Evolutionary conservation across 1,284 basidiomycete species (phyloP).

Genomic region (Erythrobasidium hasegawianum): DNA sequence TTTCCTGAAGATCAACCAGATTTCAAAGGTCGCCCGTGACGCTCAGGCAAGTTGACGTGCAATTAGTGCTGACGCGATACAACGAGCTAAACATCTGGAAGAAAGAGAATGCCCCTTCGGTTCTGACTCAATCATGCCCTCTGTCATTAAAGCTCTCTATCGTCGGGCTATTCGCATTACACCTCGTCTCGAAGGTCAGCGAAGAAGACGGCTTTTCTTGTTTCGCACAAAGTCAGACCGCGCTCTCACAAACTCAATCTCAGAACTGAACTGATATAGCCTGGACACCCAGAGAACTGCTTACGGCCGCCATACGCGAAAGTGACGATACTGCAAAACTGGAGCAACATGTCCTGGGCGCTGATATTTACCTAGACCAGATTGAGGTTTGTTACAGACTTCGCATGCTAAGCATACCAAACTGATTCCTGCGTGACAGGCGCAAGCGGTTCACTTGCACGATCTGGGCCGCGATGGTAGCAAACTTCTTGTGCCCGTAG

Average conservation of each 20-base stretch:
- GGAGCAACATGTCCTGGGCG: conserved; percentile 8
- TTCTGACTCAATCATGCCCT: neutral
- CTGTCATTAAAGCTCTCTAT: conserved; percentile 13
- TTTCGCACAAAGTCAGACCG: conserved; percentile 30
- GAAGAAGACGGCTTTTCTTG: conserved; percentile 23
- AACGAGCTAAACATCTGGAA: too few species aligned
- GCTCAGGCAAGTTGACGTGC: too few species aligned
- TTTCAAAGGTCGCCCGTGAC: too few species aligned
- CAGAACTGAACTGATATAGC: too few species aligned
- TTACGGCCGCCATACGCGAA: neutral
- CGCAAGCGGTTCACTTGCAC: conserved; percentile 18
- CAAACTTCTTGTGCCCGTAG: conserved; percentile 17
- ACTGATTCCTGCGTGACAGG: neutral
- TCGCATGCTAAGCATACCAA: too few species aligned
- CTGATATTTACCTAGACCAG: conserved; percentile 28
- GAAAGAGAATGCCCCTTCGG: too few species aligned
- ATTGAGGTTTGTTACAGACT: conserved; percentile 16
- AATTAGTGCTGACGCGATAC: too few species aligned
- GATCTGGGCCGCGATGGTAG: neutral
- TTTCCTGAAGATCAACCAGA: too few species aligned
- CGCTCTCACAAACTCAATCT: too few species aligned
- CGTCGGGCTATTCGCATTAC: conserved; percentile 16
- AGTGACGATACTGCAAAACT: neutral
- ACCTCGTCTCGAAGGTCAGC: conserved; percentile 22
- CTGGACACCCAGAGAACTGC: conserved; percentile 31